Evolutionary conservation across 306 rosid species (phyloP).

Genomic region (Cucurbita argyrosperma): DNA sequence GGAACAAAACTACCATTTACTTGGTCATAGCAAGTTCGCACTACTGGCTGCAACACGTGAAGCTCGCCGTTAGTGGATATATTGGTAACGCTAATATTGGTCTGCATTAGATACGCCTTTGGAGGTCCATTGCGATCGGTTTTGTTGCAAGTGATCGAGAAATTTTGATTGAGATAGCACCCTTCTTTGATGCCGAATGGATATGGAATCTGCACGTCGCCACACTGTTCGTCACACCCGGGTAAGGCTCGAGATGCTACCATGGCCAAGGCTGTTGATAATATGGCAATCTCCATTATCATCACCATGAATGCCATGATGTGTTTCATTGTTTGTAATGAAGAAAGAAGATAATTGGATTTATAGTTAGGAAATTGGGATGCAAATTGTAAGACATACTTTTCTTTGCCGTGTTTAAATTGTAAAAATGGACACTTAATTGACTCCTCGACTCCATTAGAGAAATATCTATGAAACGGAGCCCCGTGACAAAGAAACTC

Average conservation of each 20-base stretch:
- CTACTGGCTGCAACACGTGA: neutral
- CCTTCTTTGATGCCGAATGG: constrained; percentile 20
- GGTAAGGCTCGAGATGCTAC: neutral
- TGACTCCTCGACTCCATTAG: too few species aligned
- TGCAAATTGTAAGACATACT: too few species aligned
- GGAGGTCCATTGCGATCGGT: neutral
- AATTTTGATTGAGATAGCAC: neutral
- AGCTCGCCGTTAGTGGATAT: constrained; percentile 9
- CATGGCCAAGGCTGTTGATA: neutral
- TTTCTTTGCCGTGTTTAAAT: too few species aligned
- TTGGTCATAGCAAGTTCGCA: neutral
- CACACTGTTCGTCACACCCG: constrained; percentile 15
- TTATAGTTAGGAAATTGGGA: too few species aligned
- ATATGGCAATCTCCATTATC: neutral
- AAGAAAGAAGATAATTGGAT: too few species aligned
- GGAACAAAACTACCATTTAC: neutral
- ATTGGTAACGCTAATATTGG: neutral
- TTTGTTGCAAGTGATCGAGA: neutral
- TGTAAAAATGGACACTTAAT: too few species aligned
- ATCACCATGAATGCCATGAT: too few species aligned
- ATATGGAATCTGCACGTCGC: constrained; percentile 20
- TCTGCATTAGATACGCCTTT: neutral
- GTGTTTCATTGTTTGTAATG: too few species aligned
- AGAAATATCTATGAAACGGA: too few species aligned
- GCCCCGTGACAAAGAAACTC: too few species aligned